Evolutionary conservation across 352 stramenopile species (phyloP).

Genomic region (Pilasporangium apinafurcum): DNA sequence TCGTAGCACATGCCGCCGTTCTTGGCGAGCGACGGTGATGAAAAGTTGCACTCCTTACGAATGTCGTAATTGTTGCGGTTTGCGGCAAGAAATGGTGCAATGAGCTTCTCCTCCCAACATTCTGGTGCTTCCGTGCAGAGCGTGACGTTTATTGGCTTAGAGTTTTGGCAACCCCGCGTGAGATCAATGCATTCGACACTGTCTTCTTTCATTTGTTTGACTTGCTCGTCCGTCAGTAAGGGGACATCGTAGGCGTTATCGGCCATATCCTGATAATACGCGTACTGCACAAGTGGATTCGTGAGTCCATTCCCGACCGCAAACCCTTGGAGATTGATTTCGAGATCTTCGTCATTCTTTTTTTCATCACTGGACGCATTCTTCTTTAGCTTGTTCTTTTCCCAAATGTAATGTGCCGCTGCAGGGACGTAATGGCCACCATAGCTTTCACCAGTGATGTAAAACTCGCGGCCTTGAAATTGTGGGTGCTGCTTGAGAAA

Average conservation of each 20-base stretch:
- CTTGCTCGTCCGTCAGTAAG: constrained; percentile 10
- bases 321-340: constrained; percentile 35
- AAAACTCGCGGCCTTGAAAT: constrained; percentile 34
- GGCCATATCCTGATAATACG: constrained; percentile 20
- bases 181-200: constrained; percentile 12
- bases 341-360: constrained; percentile 38
- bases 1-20: constrained; percentile 6
- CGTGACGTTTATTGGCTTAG: constrained; percentile 8
- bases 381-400: constrained; percentile 21
- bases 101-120: constrained; percentile 24
- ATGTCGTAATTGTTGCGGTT: constrained; percentile 56
- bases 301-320: constrained; percentile 29
- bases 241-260: constrained; percentile 32
- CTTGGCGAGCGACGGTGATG: too few relatives aligned
- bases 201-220: constrained; percentile 9
- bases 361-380: too few relatives aligned
- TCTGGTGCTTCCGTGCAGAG: constrained; percentile 17
- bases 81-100: constrained; percentile 11
- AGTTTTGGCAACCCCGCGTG: constrained; percentile 2
- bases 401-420: constrained; percentile 44
- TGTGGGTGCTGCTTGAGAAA: constrained; percentile 42
- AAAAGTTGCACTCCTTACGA: constrained; percentile 28
- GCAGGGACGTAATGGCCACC: constrained; percentile 48
- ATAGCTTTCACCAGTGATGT: constrained; percentile 51
- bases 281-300: constrained; percentile 7